Evolutionary conservation across 2,329 filamentous ascomycete species (phyloP).

Genomic region (Salinomyces thailandicus): DNA sequence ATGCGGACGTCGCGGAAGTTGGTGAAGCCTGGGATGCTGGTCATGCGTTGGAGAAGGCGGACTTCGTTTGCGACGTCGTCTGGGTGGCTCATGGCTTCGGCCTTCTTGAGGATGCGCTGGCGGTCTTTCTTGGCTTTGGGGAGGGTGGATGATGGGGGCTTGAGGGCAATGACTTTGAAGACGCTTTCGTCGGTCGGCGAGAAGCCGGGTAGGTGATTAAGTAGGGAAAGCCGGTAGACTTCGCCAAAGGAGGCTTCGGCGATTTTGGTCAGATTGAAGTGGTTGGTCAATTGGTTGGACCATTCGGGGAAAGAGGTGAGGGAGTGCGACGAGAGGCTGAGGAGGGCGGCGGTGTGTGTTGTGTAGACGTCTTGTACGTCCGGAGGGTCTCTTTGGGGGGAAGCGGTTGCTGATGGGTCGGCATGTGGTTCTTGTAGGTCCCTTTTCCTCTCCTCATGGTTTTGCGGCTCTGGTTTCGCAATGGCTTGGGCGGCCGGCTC

Average conservation of each 20-base stretch:
- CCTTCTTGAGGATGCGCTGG: constrained; percentile 33
- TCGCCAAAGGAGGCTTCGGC: constrained; percentile 58
- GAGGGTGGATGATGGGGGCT: constrained; percentile 29
- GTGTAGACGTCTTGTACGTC: constrained; percentile 11
- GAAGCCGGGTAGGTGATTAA: constrained; percentile 18
- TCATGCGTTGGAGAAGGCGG: constrained; percentile 46
- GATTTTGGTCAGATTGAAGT: constrained; percentile 48
- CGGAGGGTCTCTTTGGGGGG: constrained; percentile 1
- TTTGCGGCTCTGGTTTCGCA: neutral
- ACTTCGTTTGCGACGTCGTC: constrained; percentile 38
- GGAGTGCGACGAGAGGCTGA: constrained; percentile 24
- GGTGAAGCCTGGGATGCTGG: constrained; percentile 51
- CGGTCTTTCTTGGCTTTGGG: constrained; percentile 40
- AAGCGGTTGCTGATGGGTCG: neutral
- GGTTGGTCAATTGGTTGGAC: constrained; percentile 30
- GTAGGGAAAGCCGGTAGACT: constrained; percentile 48
- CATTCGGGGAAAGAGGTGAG: constrained; percentile 31
- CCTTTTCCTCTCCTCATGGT: neutral
- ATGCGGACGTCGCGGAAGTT: constrained; percentile 50
- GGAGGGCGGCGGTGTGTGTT: constrained; percentile 18
- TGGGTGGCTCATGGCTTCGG: constrained; percentile 35
- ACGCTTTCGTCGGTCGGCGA: constrained; percentile 33
- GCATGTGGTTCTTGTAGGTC: neutral
- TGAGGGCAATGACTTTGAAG: constrained; percentile 36
- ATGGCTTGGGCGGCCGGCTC: neutral